Base-by-base conservation (phyloP, 2,329 filamentous ascomycete genomes). In the Lanzia echinophila region DNA sequence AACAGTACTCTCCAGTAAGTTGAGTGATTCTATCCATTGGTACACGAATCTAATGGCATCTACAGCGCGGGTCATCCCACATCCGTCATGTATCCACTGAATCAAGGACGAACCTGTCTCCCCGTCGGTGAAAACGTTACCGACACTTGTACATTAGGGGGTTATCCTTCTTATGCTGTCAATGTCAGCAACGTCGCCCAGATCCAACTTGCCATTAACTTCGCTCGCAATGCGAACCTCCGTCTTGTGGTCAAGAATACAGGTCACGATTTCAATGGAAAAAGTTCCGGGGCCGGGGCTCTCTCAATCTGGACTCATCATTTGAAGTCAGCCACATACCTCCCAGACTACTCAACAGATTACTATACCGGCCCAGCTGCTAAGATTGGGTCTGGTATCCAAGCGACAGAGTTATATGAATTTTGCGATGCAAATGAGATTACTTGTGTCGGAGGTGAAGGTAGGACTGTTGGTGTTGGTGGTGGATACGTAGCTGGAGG, bases 401-500 rank as follows among this genome's bases (percentile, higher is more conserved):
- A 69, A 33, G 72, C 78, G 3, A 65, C 75, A 0, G 60, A 65
- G 28, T 49, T 79, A 77, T 62, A 65, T 67, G 1, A 68, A 68
- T 3, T 71, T 75, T 28, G 3, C 70, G 73, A 53, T 63, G 66
- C 3, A 58, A 70, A 53, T 72, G 73, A 50, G 67, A 76, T 72
- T 71, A 72, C 72, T 2, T 68, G 81, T 6, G 6, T 69, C 79
- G 2, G 82, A 78, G 10, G 73, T 72, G 15, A 76, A 73, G 77
- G 79, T 43, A 2, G 28, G 13, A 28, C 49, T 10, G 63, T 64
- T 39, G 60, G 60, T 19, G 33, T 61, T 28, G 57, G 47, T 20
- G 63, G 61, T 34, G 83, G 83, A 0, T 87, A 80, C 46, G 71
- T 76, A 2, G 78, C 80, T 19, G 82, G 81, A 0, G 83, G 79